phyloP scores from a whole-genome alignment of 1,284 basidiomycete genomes.

The Pascua sp. region DNA sequence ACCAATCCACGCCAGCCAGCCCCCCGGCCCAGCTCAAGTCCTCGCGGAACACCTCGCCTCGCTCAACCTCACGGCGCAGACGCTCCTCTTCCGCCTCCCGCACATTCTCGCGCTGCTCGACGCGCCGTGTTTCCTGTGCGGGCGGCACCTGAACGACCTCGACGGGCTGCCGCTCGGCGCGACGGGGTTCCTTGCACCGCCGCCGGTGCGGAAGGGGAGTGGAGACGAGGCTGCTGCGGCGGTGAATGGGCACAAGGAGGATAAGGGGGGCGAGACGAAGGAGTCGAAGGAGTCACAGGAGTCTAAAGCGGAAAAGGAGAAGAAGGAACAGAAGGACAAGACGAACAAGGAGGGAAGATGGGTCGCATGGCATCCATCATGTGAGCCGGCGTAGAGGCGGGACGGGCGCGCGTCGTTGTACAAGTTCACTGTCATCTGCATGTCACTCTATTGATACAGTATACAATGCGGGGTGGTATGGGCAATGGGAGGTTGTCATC shows the following conservation, averaged over 20 bases:
- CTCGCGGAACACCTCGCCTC: conserved; percentile 8
- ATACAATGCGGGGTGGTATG: no score
- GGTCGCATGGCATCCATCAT: conserved; percentile 13
- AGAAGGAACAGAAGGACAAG: conserved; percentile 36
- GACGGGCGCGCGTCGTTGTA: background rate
- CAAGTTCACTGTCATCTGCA: no score
- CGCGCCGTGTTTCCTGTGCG: conserved; percentile 10
- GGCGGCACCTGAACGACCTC: conserved; percentile 6
- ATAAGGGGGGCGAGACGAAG: background rate
- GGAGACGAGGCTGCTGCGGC: background rate
- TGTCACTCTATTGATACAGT: no score
- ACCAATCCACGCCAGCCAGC: conserved; percentile 17
- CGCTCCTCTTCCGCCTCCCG: conserved; percentile 13
- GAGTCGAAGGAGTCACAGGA: conserved; percentile 2
- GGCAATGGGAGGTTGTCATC: no score
- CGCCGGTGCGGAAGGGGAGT: background rate
- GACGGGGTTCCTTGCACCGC: conserved; percentile 5
- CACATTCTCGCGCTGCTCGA: conserved; percentile 1
- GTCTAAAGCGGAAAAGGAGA: conserved; percentile 1
- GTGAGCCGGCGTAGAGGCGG: background rate
- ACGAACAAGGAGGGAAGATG: conserved; percentile 10
- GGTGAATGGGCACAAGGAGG: conserved; percentile 35
- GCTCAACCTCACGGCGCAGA: conserved; percentile 7
- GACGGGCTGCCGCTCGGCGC: conserved; percentile 12
- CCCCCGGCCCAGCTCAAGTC: conserved; percentile 6